phyloP scores from a whole-genome alignment of 352 stramenopile species.

The Pythium phragmiticola region DNA sequence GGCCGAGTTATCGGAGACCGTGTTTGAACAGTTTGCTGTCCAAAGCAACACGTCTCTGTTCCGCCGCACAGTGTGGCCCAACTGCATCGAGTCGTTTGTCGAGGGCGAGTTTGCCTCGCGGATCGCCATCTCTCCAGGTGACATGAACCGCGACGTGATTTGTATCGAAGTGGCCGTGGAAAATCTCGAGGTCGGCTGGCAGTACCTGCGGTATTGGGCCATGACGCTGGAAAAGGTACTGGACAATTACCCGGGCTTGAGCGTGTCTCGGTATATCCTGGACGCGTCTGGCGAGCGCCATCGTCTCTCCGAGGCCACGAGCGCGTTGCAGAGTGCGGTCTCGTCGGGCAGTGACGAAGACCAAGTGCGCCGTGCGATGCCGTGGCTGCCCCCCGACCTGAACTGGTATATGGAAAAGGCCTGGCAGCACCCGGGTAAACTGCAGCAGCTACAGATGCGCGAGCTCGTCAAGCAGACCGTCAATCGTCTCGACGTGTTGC shows the following conservation, averaged over 20 bases:
- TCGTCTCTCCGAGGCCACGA: conserved; percentile 9
- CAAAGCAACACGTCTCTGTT: conserved; percentile 23
- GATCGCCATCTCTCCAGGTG: conserved; percentile 2
- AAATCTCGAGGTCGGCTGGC: conserved; percentile 9
- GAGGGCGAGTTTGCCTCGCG: conserved; percentile 19
- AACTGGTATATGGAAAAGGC: conserved; percentile 28
- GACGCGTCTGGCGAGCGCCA: conserved; percentile 3
- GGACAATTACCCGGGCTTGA: conserved; percentile 25
- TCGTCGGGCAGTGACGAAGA: conserved; percentile 4
- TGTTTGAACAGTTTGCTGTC: conserved; percentile 29
- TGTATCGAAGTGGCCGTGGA: conserved; percentile 17
- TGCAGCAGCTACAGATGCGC: conserved; percentile 19
- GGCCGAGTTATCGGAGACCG: conserved; percentile 13
- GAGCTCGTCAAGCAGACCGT: conserved; percentile 19
- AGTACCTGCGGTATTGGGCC: conserved; percentile 19
- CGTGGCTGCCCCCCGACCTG: conserved; percentile 24
- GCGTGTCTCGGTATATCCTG: conserved; percentile 21
- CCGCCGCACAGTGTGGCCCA: conserved; percentile 9
- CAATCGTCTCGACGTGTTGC: conserved; percentile 13
- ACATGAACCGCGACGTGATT: conserved; percentile 16
- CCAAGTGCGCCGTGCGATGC: conserved; percentile 11
- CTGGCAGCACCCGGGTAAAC: conserved; percentile 22
- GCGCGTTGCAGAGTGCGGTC: conserved; percentile 4
- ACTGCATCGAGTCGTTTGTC: conserved; percentile 24
- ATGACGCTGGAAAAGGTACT: conserved; percentile 27